Percentiles rank a stretch among this genome's conserved stretches.
These are phyloP conservation scores for Chaetomium sp. DNA, from an alignment of 2,329 filamentous ascomycete genomes.

Conservation along the genomic window DNA sequence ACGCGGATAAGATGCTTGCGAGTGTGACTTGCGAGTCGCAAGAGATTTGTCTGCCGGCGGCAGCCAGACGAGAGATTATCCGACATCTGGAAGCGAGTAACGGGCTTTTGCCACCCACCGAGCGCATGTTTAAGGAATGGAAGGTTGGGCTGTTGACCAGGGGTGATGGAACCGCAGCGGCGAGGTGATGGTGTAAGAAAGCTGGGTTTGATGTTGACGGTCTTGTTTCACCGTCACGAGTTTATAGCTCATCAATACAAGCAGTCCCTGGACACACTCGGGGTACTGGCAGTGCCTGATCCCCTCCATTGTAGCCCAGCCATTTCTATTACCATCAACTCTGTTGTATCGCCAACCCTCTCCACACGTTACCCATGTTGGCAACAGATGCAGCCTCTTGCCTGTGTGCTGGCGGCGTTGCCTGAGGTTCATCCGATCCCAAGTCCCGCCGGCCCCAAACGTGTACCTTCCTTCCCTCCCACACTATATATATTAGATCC, in stretches of 20 bases:
- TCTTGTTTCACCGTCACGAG: neutral
- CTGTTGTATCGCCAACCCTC: too few relatives aligned
- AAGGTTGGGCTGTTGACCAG: constrained; percentile 56
- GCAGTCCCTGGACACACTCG: too few relatives aligned
- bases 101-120: constrained; percentile 45
- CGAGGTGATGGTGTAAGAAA: neutral
- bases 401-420: too few relatives aligned
- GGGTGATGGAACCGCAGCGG: constrained; percentile 28
- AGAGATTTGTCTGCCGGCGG: constrained; percentile 48
- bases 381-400: too few relatives aligned
- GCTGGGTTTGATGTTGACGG: neutral
- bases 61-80: constrained; percentile 42
- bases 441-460: too few relatives aligned
- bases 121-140: constrained; percentile 59
- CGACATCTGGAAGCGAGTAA: constrained; percentile 43
- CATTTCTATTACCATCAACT: too few relatives aligned
- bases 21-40: constrained; percentile 50
- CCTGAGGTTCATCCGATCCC: too few relatives aligned
- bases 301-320: too few relatives aligned
- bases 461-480: too few relatives aligned
- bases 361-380: too few relatives aligned
- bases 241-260: neutral
- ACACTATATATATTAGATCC: too few relatives aligned
- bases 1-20: constrained; percentile 45
- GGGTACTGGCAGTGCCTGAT: too few relatives aligned